A percentile compares a stretch with the other conserved stretches of the same genome.
phyloP scores from a whole-genome alignment of 2,329 filamentous ascomycete species.

The Ophiobolus disseminans region DNA sequence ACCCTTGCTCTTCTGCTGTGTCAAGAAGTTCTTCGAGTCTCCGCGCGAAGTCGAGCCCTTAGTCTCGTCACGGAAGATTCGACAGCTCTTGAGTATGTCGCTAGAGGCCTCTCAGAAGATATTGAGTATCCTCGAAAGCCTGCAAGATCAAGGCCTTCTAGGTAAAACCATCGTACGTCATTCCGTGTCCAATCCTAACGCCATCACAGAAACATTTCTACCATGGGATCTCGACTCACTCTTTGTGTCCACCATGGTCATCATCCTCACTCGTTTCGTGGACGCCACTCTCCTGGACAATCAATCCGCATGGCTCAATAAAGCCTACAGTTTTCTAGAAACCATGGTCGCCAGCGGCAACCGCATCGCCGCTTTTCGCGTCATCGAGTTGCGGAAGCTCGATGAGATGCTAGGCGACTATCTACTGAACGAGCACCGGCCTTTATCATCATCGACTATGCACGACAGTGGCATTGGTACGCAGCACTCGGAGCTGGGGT shows the following conservation, averaged over 20 bases:
- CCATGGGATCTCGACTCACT: conserved; percentile 58
- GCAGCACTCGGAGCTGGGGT: conserved; percentile 2
- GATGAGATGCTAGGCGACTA: conserved; percentile 50
- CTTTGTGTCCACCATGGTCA: conserved; percentile 54
- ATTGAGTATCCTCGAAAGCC: conserved; percentile 52
- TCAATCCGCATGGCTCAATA: conserved; percentile 50
- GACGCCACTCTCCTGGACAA: conserved; percentile 47
- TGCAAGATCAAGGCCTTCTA: conserved; percentile 57
- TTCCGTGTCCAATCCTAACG: not conserved
- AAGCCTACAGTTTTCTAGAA: conserved; percentile 54
- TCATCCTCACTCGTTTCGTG: conserved; percentile 47
- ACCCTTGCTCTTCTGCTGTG: conserved; percentile 54
- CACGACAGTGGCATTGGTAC: conserved; percentile 4
- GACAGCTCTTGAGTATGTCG: conserved; percentile 51
- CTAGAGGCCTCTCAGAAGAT: conserved; percentile 55
- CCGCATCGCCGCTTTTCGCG: conserved; percentile 54
- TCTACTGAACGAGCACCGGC: conserved; percentile 18
- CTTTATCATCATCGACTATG: conserved; percentile 7
- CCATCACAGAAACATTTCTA: conserved; percentile 55
- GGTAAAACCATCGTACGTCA: conserved; percentile 43
- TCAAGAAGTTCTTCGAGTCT: conserved; percentile 46
- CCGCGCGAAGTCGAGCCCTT: conserved; percentile 39
- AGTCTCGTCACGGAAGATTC: conserved; percentile 48
- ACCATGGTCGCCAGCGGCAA: conserved; percentile 58
- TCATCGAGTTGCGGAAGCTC: conserved; percentile 56